Evolutionary conservation across 768 basidiomycete species (phyloP).

Genomic region (Russula sp.): DNA sequence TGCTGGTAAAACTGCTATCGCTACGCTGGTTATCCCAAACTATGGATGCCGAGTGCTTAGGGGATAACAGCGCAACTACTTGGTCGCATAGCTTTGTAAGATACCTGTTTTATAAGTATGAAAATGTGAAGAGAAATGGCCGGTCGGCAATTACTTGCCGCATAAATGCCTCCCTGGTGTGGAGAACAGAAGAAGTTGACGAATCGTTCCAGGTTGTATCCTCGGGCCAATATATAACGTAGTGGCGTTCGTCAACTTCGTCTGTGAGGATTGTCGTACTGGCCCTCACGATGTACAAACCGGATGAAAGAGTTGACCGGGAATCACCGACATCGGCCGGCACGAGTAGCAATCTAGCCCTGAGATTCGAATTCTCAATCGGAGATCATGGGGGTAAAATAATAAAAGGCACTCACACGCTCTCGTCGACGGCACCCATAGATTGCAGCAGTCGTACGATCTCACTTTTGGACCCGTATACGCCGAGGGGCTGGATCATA

Average conservation of each 20-base stretch:
- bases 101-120: background rate
- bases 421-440: slow-evolving; percentile 34
- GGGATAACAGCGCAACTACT: slow-evolving; percentile 34
- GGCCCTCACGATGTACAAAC: background rate
- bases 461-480: slow-evolving; percentile 42
- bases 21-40: slow-evolving; percentile 34
- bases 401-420: slow-evolving; percentile 33
- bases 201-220: too few relatives aligned
- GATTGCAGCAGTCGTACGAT: slow-evolving; percentile 27
- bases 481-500: too few relatives aligned
- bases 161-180: slow-evolving; percentile 59
- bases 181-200: slow-evolving; percentile 32
- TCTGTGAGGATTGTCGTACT: background rate
- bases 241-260: slow-evolving; percentile 25
- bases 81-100: slow-evolving; percentile 23
- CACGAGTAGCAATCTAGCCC: slow-evolving; percentile 22
- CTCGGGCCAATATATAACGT: too few relatives aligned
- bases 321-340: background rate
- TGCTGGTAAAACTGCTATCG: too few relatives aligned
- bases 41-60: slow-evolving; percentile 31
- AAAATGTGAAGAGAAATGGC: background rate
- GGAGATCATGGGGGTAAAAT: background rate
- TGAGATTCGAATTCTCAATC: background rate
- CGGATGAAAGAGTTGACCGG: background rate
- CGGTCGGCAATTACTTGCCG: slow-evolving; percentile 33